A percentile compares a stretch with the other conserved stretches of the same genome.
Evolutionary conservation across 208 protist species (phyloP).

Genomic region (Tritrichomonas musculus): DNA sequence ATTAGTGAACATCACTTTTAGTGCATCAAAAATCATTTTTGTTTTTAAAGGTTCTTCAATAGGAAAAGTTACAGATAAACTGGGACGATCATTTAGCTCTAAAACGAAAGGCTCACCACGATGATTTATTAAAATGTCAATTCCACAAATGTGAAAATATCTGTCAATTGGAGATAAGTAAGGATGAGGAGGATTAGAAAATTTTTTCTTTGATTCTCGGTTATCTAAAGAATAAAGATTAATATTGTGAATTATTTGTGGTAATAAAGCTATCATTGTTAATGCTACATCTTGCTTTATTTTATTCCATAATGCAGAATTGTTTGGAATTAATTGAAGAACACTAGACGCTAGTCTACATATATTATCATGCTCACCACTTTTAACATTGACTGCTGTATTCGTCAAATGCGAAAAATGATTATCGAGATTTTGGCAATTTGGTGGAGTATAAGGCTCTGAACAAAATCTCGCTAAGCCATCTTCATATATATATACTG

Average conservation of each 20-base stretch:
- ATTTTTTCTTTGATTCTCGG: background rate
- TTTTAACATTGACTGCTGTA: background rate
- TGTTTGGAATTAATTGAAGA: background rate
- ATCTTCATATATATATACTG: slow-evolving; percentile 32
- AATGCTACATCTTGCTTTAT: background rate
- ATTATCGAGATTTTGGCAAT: background rate
- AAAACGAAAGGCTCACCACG: background rate
- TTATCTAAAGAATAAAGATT: too few species aligned
- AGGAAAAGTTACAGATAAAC: background rate
- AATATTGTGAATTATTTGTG: background rate
- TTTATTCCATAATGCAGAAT: background rate
- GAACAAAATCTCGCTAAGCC: slow-evolving; percentile 17
- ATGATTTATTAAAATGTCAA: background rate
- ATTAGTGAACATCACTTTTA: background rate
- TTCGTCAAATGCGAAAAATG: background rate
- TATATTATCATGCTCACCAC: background rate
- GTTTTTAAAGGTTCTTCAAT: background rate
- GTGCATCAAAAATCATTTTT: background rate
- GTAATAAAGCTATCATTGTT: background rate
- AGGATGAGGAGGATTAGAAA: background rate
- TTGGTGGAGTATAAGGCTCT: background rate
- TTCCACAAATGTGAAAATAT: background rate
- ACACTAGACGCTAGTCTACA: background rate
- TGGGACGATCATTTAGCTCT: background rate
- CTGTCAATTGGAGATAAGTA: background rate